Percentiles rank a stretch among this genome's conserved stretches.
These are phyloP conservation scores for Dactylorhiza incarnata DNA, from an alignment of 106 monocot genomes.

Conservation along the genomic window DNA sequence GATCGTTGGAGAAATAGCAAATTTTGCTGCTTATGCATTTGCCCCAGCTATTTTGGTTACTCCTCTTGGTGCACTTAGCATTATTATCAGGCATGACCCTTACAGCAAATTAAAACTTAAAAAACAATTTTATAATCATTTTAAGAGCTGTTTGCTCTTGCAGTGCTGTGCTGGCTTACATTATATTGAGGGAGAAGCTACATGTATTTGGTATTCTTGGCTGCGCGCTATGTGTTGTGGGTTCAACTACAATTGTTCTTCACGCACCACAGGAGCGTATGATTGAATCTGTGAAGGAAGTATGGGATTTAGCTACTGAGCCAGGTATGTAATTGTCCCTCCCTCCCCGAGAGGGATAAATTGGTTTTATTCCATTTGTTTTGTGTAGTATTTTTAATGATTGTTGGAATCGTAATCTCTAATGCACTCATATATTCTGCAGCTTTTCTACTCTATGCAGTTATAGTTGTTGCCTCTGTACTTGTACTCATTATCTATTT, in stretches of 20 bases:
- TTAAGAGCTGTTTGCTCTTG: slow-evolving; percentile 3
- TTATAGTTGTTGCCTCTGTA: slow-evolving; percentile 35
- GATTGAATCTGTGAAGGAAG: slow-evolving; percentile 79
- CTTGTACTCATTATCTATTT: slow-evolving; percentile 58
- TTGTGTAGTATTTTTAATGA: not conserved
- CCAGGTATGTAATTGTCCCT: slow-evolving; percentile 40
- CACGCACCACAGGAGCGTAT: slow-evolving; percentile 90
- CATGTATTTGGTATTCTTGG: slow-evolving; percentile 91
- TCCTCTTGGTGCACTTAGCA: slow-evolving; percentile 96
- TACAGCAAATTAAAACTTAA: not conserved
- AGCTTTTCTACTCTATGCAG: slow-evolving; percentile 73
- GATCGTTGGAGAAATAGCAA: slow-evolving; percentile 93
- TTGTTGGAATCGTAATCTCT: not conserved
- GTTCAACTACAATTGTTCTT: slow-evolving; percentile 85
- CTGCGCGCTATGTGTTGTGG: slow-evolving; percentile 82
- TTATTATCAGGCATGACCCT: slow-evolving; percentile 74
- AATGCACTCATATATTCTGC: slow-evolving; percentile 14
- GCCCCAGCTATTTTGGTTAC: slow-evolving; percentile 93
- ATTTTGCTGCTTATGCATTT: slow-evolving; percentile 96
- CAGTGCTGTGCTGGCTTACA: slow-evolving; percentile 84
- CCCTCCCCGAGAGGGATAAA: not conserved
- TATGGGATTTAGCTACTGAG: slow-evolving; percentile 92
- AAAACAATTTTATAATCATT: not conserved
- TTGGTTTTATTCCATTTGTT: not conserved
- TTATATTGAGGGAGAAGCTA: slow-evolving; percentile 74